Evolutionary conservation across 139 green algal species (phyloP), one percentile per base, ranked within the genome.

Genomic region (Chlorella sp.): DNA sequence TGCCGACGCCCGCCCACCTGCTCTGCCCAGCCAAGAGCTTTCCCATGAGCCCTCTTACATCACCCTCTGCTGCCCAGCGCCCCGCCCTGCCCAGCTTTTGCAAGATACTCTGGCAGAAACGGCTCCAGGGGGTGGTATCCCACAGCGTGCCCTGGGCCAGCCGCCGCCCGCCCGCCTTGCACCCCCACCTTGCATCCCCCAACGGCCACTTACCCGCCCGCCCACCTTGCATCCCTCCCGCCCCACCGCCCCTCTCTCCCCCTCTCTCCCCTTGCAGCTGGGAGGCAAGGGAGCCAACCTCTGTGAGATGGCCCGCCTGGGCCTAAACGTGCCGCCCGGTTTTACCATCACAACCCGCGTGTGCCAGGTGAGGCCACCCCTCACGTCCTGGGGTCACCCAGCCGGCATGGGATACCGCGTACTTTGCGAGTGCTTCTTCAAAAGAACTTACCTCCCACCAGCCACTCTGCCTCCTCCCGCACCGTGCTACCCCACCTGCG

Each of bases 281-380:
- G 87, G 87, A 26, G 87, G 87, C 79, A 90, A 90, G 79, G 97
- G 97, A 36, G 97, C 97, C 48, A 98, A 98, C 89, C 91, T 99
- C 24, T 97, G 94, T 15, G 96, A 99, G 92, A 99, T 99, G 97
- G 93, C 94, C 1, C 81, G 82, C 37, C 94, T 97, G 30, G 97
- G 97, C 81, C 93, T 99, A 5, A 95, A 94, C 71, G 96, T 99
- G 48, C 97, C 97, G 0, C 95, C 97, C 40, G 86, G 97, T 87
- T 92, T 99, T 81, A 98, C 96, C 61, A 97, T 99, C 91, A 98
- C 96, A 39, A 99, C 97, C 12, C 92, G 96, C 57, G 94, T 95
- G 7, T 99, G 97, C 92, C 78, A 91, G n/a, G 86, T 90, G 78
- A 14, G 86, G 3, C n/a, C 30, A 26, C 24, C 69, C 40, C 26